Base-by-base conservation (phyloP, 805 yeast species). In the Diddensiella santjacobensis region DNA sequence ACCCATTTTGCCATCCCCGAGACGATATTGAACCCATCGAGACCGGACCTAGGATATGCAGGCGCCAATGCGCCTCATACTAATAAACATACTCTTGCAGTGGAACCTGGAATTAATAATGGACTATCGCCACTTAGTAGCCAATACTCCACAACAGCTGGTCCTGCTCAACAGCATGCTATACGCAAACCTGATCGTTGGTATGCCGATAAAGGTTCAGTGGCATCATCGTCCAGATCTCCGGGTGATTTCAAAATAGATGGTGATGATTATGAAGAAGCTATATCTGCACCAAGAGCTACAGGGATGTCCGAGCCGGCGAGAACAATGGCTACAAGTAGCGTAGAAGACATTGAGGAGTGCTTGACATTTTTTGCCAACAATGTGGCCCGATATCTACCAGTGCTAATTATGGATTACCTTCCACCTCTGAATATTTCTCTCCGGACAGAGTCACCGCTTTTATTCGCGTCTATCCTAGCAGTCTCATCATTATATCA, bases 361-460 rank as follows among this genome's bases (percentile, higher is more conserved):
- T 51, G 53, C 48, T 20, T 55, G 10, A 45, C 35, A 4, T 55
- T 23, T 35, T 55, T 55, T 37, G 47, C 40, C 39, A 45, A 42
- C 22, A 53, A 49, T 18, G 43, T 53, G 10, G 44, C 57, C 3
- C 35, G 51, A 8, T 55, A 55, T 31, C 51, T 55, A 23, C 59
- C 59, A 2, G 55, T 55, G 10, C 41, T 55, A 10, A 48, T 55
- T 13, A 43, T 55, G 31, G 54, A 55, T 36, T 49, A 54, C 38
- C 31, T 55, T 18, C 49, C 45, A 11, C 47, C 54, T 3, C 46
- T 53, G 11, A 50, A 49, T 36, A n/a, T 39, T 3, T 22, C 49
- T 3, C 22, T 54, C 8, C 39, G 47, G 22, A 37, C 36, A 6
- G 42, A 51, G 33, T 54, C 54, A 2, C 53, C 53, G 2, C 33